Base-by-base conservation (phyloP, 345 rosid genomes). In the Hevea brasiliensis region DNA sequence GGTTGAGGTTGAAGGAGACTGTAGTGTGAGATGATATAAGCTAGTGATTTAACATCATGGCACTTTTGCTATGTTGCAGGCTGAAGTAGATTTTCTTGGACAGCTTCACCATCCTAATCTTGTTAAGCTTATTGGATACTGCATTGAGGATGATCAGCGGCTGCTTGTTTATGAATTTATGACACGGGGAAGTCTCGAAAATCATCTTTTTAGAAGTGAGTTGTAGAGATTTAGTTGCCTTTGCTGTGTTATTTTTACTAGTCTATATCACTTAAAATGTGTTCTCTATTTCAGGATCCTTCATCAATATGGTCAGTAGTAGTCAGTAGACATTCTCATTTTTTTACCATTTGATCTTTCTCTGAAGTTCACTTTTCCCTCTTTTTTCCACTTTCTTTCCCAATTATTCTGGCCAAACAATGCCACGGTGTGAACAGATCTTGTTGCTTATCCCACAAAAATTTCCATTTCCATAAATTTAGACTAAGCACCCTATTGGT, bases 161-260 rank as follows among this genome's bases (percentile, higher is more conserved):
- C 65, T 78, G 41, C 81, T 78, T 57, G 81, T 74, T 63, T 78
- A 78, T 47, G 81, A 78, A 32, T 78, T 78, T 29, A 78, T 78
- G 81, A 74, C 81, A 0, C 77, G 81, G 35, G 81, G 81, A 58
- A 78, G 81, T 59, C 81, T 78, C 48, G 81, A 78, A 65, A 78
- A 78, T 44, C 81, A 78, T 74, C 81, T 78, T 1, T 78, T 78
- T 74, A 78, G 81, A 78, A 78, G 81, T 78, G 70, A 68, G 74
- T 32, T 32, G 27, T 21, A 44, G 35, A 8, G 8, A 29, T 50
- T 61, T 73, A 17, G 20, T 50, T 72, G 42, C 18, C 65, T 23
- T 29, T 66, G 51, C 21, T 58, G 24, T 53, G 14, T 26, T 63
- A 13, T 41, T 50, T 8, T 35, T 13, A 45, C 41, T n/a, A 21